These are phyloP conservation scores for Lachancea cidri DNA, from an alignment of 805 yeast species.

Conservation along the genomic window DNA sequence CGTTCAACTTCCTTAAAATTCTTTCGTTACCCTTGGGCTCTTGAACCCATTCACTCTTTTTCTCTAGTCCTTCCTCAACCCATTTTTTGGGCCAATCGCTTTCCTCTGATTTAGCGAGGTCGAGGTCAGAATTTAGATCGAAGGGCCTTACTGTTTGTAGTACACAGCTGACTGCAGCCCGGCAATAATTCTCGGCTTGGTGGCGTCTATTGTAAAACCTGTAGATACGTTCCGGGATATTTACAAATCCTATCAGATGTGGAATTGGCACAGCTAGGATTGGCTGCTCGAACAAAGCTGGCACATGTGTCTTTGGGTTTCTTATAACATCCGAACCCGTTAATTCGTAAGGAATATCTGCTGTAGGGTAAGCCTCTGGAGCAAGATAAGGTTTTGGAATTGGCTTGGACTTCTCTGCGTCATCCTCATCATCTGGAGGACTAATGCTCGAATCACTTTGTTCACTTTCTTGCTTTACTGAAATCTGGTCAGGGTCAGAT, in stretches of 20 bases:
- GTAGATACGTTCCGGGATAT: slow-evolving; percentile 69
- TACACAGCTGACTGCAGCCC: slow-evolving; percentile 49
- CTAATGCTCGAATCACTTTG: too few relatives aligned
- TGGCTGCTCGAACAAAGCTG: slow-evolving; percentile 72
- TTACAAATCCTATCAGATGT: slow-evolving; percentile 71
- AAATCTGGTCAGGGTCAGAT: too few relatives aligned
- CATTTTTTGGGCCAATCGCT: slow-evolving; percentile 82
- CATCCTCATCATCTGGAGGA: slow-evolving; percentile 12
- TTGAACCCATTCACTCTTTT: slow-evolving; percentile 82
- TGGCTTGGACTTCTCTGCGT: slow-evolving; percentile 34
- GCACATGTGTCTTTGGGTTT: slow-evolving; percentile 34
- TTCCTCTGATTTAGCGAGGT: slow-evolving; percentile 45
- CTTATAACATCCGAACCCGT: slow-evolving; percentile 33
- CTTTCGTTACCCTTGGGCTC: slow-evolving; percentile 68
- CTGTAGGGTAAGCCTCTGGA: slow-evolving; percentile 51
- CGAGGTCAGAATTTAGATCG: slow-evolving; percentile 35
- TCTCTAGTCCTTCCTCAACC: slow-evolving; percentile 71
- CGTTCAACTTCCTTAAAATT: slow-evolving; percentile 30
- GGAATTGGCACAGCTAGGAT: slow-evolving; percentile 70
- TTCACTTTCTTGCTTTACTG: too few relatives aligned
- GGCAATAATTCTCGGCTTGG: slow-evolving; percentile 64
- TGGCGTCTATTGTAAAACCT: slow-evolving; percentile 71
- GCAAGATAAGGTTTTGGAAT: slow-evolving; percentile 61
- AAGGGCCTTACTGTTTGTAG: slow-evolving; percentile 52
- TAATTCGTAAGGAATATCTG: slow-evolving; percentile 57